A percentile compares a stretch with the other conserved stretches of the same genome.
phyloP scores from a whole-genome alignment of 768 basidiomycete genomes.

The Russula olivacea region DNA sequence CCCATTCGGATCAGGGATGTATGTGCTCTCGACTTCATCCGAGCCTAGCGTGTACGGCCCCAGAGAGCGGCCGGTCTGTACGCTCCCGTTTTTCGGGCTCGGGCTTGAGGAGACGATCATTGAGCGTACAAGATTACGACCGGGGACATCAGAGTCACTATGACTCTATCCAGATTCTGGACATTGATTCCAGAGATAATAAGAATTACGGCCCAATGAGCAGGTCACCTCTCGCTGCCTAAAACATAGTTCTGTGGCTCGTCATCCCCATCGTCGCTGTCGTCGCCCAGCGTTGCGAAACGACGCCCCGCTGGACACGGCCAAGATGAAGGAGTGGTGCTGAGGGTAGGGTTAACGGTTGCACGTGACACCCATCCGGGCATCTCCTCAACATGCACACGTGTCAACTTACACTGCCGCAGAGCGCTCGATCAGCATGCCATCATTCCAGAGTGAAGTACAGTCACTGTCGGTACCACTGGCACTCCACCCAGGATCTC shows the following conservation, averaged over 20 bases:
- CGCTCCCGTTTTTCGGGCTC: conserved; percentile 13
- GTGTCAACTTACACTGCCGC: too few relatives aligned
- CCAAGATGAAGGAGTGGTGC: too few relatives aligned
- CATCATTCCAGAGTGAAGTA: too few relatives aligned
- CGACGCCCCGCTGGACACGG: too few relatives aligned
- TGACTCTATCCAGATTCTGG: conserved; percentile 73
- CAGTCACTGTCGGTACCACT: too few relatives aligned
- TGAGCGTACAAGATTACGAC: conserved; percentile 56
- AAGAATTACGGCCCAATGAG: not conserved
- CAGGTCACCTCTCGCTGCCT: conserved; percentile 78
- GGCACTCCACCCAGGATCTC: too few relatives aligned
- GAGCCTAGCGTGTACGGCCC: conserved; percentile 82
- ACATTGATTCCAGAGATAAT: conserved; percentile 59
- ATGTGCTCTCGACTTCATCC: conserved; percentile 78
- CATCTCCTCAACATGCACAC: too few relatives aligned
- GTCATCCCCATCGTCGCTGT: conserved; percentile 41
- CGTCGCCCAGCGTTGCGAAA: conserved; percentile 40
- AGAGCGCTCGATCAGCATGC: too few relatives aligned
- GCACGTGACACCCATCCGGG: too few relatives aligned
- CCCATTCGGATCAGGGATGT: conserved; percentile 66
- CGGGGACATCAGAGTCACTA: conserved; percentile 40
- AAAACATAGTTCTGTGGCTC: conserved; percentile 68
- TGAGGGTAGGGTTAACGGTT: too few relatives aligned
- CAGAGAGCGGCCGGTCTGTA: conserved; percentile 44
- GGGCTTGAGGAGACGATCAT: conserved; percentile 39